Evolutionary conservation across 192 early-diverging fungal species (phyloP).

Genomic region (Coemansia sp.): DNA sequence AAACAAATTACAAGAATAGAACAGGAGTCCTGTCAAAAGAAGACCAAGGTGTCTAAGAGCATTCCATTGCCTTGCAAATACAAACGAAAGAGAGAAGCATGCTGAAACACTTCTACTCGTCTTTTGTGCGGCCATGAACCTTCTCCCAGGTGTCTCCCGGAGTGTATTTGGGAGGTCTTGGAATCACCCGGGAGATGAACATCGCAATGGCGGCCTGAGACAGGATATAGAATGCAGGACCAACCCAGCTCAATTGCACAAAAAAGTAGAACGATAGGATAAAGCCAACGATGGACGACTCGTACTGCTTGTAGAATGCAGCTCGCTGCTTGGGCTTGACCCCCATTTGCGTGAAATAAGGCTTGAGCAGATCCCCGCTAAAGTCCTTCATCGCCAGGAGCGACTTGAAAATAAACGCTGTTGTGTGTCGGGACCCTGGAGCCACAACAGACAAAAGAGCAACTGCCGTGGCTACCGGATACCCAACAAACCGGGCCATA

Average conservation of each 20-base stretch:
- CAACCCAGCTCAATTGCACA: conserved; percentile 50
- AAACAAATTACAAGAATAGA: too few relatives aligned
- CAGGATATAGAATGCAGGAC: conserved; percentile 47
- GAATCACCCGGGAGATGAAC: conserved; percentile 33
- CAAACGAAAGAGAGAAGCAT: background rate
- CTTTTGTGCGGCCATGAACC: conserved; percentile 2
- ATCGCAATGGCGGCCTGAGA: conserved; percentile 49
- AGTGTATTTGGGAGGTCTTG: conserved; percentile 33
- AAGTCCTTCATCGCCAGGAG: conserved; percentile 50
- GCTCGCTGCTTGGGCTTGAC: conserved; percentile 47
- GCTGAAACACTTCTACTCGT: background rate
- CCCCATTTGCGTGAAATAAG: conserved; percentile 45
- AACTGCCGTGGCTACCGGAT: conserved; percentile 31
- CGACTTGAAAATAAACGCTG: conserved; percentile 50
- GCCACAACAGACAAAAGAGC: conserved; percentile 22
- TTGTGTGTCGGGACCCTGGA: conserved; percentile 27
- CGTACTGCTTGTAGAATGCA: conserved; percentile 35
- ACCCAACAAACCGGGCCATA: conserved; percentile 49
- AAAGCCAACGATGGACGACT: conserved; percentile 44
- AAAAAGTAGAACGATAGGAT: conserved; percentile 49
- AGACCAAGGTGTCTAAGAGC: background rate
- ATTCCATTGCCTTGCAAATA: background rate
- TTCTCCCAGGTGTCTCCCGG: conserved; percentile 30
- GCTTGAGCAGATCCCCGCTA: conserved; percentile 44
- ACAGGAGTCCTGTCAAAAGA: background rate